These are phyloP conservation scores for Phialophora verrucosa DNA, from an alignment of 2,329 filamentous ascomycete species.

Conservation along the genomic window DNA sequence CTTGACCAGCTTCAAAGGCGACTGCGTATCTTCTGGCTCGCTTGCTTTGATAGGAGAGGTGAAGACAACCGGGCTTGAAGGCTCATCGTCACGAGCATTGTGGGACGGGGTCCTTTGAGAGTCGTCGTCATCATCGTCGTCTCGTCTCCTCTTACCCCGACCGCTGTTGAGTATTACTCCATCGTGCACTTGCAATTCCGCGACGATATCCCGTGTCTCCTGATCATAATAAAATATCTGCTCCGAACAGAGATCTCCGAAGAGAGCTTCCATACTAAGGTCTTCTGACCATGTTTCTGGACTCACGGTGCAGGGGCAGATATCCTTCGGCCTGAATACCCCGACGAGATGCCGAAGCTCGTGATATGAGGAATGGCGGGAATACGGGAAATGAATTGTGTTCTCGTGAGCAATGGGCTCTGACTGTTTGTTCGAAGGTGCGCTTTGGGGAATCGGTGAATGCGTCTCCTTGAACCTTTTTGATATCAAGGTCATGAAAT, in stretches of 20 bases:
- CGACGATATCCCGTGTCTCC: conserved; percentile 58
- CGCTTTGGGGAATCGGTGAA: neutral
- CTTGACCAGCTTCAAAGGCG: neutral
- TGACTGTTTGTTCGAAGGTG: neutral
- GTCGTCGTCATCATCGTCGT: conserved; percentile 19
- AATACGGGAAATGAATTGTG: conserved; percentile 73
- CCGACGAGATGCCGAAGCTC: conserved; percentile 76
- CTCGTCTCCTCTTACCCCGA: conserved; percentile 38
- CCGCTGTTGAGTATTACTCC: conserved; percentile 33
- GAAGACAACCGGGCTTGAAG: conserved; percentile 16
- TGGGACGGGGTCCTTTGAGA: conserved; percentile 27
- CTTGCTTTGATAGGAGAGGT: neutral
- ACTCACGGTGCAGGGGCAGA: conserved; percentile 82
- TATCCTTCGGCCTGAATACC: conserved; percentile 72
- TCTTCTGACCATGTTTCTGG: conserved; percentile 65
- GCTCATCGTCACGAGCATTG: conserved; percentile 18
- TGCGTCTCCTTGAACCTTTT: conserved; percentile 11
- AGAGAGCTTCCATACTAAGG: conserved; percentile 70
- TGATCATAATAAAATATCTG: conserved; percentile 68
- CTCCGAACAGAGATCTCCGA: conserved; percentile 71
- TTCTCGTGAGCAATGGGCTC: neutral
- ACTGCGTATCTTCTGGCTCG: neutral
- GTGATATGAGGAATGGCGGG: conserved; percentile 82
- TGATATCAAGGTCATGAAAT: conserved; percentile 39
- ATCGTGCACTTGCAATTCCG: conserved; percentile 29